These are phyloP conservation scores for Nematocida sp. DNA, from an alignment of 371 early-diverging fungal species.

Conservation along the genomic window DNA sequence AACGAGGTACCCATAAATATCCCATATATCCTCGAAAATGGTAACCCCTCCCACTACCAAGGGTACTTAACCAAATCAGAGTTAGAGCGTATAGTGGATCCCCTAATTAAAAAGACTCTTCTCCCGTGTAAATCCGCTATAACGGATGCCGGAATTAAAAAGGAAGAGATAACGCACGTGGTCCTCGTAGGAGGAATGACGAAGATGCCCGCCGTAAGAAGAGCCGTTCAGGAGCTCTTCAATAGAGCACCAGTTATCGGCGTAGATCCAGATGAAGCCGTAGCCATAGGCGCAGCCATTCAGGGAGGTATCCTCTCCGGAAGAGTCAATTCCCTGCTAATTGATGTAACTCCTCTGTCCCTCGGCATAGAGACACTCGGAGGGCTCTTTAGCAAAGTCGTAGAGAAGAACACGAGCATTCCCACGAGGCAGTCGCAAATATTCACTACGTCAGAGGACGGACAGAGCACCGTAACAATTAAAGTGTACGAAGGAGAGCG, in stretches of 20 bases:
- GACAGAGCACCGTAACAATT: slow-evolving; percentile 92
- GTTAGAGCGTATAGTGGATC: slow-evolving; percentile 76
- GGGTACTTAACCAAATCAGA: slow-evolving; percentile 80
- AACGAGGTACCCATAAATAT: slow-evolving; percentile 79
- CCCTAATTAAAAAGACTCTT: slow-evolving; percentile 79
- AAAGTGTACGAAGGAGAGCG: slow-evolving; percentile 97
- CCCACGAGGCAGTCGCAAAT: slow-evolving; percentile 96
- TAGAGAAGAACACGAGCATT: slow-evolving; percentile 93
- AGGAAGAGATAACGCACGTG: slow-evolving; percentile 81
- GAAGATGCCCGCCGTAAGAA: slow-evolving; percentile 89
- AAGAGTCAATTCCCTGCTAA: slow-evolving; percentile 80
- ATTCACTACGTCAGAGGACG: slow-evolving; percentile 97
- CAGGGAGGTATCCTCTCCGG: slow-evolving; percentile 94
- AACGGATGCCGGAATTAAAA: slow-evolving; percentile 80
- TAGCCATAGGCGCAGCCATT: slow-evolving; percentile 94
- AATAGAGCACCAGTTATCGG: slow-evolving; percentile 80
- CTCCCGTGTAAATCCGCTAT: slow-evolving; percentile 88
- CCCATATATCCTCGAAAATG: slow-evolving; percentile 82
- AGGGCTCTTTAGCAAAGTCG: slow-evolving; percentile 88
- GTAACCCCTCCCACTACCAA: slow-evolving; percentile 88
- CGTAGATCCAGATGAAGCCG: slow-evolving; percentile 97
- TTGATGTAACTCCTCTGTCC: slow-evolving; percentile 94
- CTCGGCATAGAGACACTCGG: slow-evolving; percentile 76
- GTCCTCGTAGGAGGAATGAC: slow-evolving; percentile 98
- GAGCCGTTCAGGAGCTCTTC: slow-evolving; percentile 80